Conservation (phyloP, 768 basidiomycete species). For the Termitomyces eurrhizus region DNA sequence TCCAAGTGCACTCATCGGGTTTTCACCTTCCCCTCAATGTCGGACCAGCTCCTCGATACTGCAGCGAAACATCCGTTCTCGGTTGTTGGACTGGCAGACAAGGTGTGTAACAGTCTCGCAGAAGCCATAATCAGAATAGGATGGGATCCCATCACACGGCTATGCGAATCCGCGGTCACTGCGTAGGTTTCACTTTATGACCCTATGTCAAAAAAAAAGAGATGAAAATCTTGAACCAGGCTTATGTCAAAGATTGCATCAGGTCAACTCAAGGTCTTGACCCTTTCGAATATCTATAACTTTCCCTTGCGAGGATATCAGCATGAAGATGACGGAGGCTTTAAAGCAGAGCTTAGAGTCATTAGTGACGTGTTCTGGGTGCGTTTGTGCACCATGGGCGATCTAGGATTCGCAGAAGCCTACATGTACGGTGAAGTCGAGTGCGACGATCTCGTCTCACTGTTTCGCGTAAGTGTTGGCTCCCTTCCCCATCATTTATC, state of each 20-base stretch:
- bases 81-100: background rate
- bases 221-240: background rate
- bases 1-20: background rate
- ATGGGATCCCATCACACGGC: slow-evolving; percentile 1
- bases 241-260: background rate
- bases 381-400: slow-evolving; percentile 53
- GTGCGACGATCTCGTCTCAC: slow-evolving; percentile 56
- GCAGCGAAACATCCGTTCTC: background rate
- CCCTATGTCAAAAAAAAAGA: background rate
- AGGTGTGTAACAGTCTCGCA: background rate
- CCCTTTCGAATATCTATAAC: background rate
- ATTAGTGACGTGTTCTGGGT: slow-evolving; percentile 55
- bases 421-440: slow-evolving; percentile 79
- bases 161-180: background rate
- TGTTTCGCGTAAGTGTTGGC: slow-evolving; percentile 52
- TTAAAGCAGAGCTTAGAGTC: slow-evolving; percentile 17
- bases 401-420: slow-evolving; percentile 72
- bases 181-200: background rate
- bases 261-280: background rate
- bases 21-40: background rate
- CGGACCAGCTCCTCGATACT: background rate
- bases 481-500: slow-evolving; percentile 31
- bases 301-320: background rate
- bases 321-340: background rate
- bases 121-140: background rate